Base-by-base conservation (phyloP, 805 yeast species). In the Starmerella sirachaensis region DNA sequence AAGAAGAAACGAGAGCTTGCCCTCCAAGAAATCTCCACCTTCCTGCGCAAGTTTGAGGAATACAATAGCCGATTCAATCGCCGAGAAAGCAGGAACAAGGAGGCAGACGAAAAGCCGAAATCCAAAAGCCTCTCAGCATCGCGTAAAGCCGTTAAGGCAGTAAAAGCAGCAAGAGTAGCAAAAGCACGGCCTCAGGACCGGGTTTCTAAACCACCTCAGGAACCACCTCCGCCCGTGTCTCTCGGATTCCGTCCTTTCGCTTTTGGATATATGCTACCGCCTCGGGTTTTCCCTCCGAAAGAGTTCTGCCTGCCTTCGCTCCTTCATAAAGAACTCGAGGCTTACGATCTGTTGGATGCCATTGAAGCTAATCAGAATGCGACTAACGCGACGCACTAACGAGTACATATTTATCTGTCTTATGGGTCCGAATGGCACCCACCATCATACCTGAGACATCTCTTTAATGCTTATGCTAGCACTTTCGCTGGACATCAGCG, bases 1-100 rank as follows among this genome's bases (percentile, higher is more conserved):
- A 55, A 57, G 13, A 44, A 52, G 18, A 81, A 80, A 52, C 63
- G 70, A 22, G 57, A 56, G 11, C 54, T 72, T 25, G 76, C 86
- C 1, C 53, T 70, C 2, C 54, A 56, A 11, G 79, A 74, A 42
- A 61, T 66, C 19, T 46, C 45, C n/a, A 37, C 40, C 6, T 58
- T 62, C 51, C 47, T 66, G 25, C 19, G 6, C 7, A 45, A 45
- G 26, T 49, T 35, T 28, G 45, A 44, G 5, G 43, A 39, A 13
- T 34, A 36, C 16, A 34, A 36, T 21, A 21, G 39, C 14, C 29
- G 41, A 5, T 14, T 21, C 19, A 37, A 33, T 18, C 40, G 38
- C 17, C 27, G 43, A 23, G 45, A 42, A 13, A 31, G 26, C n/a
- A 49, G 22, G 37, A 37, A 30, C 16, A 33, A 18, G 22, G 17